A percentile compares a stretch with the other conserved stretches of the same genome.
These are phyloP conservation scores for Trichoderma harzianum DNA, from an alignment of 2,329 filamentous ascomycete genomes.

Conservation along the genomic window DNA sequence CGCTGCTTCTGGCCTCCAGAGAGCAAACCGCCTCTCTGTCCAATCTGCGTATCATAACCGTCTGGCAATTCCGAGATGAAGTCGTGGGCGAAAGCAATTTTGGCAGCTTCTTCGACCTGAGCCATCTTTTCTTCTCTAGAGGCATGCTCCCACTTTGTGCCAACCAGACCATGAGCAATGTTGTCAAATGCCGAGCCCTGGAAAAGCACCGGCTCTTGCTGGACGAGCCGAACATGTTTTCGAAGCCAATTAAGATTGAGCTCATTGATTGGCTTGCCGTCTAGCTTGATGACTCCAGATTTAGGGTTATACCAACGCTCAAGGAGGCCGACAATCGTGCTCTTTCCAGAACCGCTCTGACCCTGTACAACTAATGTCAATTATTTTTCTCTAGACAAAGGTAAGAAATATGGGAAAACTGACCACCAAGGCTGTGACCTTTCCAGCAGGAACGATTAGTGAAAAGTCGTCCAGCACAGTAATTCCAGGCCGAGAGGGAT, in stretches of 20 bases:
- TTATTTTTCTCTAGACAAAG: neutral
- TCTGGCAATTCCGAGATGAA: conserved; percentile 47
- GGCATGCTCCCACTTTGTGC: conserved; percentile 38
- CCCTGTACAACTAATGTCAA: conserved; percentile 25
- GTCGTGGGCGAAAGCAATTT: conserved; percentile 48
- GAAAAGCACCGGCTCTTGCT: conserved; percentile 45
- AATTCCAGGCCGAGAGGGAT: conserved; percentile 43
- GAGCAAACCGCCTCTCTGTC: conserved; percentile 60
- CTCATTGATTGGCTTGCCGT: conserved; percentile 32
- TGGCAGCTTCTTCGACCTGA: conserved; percentile 45
- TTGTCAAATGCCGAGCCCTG: conserved; percentile 52
- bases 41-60: conserved; percentile 54
- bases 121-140: conserved; percentile 40
- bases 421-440: conserved; percentile 42
- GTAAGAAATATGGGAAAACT: conserved; percentile 6
- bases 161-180: conserved; percentile 48
- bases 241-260: conserved; percentile 40
- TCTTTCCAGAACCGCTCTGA: conserved; percentile 39
- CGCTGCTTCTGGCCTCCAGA: conserved; percentile 66
- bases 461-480: conserved; percentile 42
- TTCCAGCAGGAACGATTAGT: conserved; percentile 42
- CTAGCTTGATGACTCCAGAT: conserved; percentile 35
- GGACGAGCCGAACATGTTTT: conserved; percentile 37
- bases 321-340: conserved; percentile 38
- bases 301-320: conserved; percentile 39